Conservation (phyloP, 306 rosid species). For the Oemleria cerasiformis region DNA sequence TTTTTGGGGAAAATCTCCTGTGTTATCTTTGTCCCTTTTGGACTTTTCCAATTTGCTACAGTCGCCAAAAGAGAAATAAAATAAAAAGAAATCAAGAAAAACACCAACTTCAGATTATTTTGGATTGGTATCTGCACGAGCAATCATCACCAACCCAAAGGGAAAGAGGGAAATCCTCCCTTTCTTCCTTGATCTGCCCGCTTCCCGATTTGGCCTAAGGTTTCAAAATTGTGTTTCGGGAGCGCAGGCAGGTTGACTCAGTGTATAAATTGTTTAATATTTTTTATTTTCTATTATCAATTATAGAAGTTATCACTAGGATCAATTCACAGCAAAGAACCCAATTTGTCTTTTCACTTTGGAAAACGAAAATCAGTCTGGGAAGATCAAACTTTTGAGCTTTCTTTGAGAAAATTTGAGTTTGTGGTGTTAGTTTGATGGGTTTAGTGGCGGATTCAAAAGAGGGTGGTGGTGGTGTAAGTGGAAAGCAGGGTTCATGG, state of each 20-base stretch:
- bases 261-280: background rate
- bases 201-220: background rate
- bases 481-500: conserved; percentile 42
- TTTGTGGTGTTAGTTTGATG: conserved; percentile 33
- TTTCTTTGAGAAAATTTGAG: background rate
- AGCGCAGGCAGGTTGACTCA: conserved; percentile 19
- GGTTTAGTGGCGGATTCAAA: conserved; percentile 47
- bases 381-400: background rate
- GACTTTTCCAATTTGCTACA: background rate
- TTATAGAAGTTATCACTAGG: background rate
- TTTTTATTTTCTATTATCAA: background rate
- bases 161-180: background rate
- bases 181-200: conserved; percentile 1
- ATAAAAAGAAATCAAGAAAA: background rate
- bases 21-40: background rate
- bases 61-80: background rate
- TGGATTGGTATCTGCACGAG: background rate
- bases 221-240: background rate
- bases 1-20: no score
- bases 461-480: conserved; percentile 32
- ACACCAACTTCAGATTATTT: background rate
- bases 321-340: background rate
- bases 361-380: background rate
- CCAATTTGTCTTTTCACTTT: background rate
- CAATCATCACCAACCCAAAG: background rate